Conservation (phyloP, 2,329 filamentous ascomycete genomes). For the Escovopsis sp. region DNA sequence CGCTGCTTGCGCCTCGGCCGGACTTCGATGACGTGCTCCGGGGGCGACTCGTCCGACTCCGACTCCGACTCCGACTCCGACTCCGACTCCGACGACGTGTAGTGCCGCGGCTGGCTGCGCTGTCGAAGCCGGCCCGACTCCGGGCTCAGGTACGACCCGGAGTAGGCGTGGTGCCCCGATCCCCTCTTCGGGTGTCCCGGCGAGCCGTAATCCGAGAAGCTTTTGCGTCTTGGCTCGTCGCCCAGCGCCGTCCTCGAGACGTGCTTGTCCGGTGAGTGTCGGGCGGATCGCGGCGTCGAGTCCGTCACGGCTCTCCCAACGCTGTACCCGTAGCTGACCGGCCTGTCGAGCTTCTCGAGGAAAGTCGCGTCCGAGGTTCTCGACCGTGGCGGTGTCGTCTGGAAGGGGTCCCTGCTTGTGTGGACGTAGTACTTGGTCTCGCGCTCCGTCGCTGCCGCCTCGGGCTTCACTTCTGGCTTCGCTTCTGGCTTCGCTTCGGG, state of each 20-base stretch:
- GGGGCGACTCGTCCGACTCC: conserved; percentile 23
- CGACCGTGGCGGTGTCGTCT: conserved; percentile 12
- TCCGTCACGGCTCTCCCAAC: conserved; percentile 10
- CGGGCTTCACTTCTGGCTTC: conserved; percentile 6
- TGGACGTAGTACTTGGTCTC: conserved; percentile 25
- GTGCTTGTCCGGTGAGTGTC: conserved; percentile 21
- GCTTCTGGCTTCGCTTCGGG: conserved; percentile 10
- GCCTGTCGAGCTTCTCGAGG: conserved; percentile 13
- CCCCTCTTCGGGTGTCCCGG: conserved; percentile 19
- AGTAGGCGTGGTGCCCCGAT: conserved; percentile 13
- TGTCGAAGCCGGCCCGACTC: conserved; percentile 22
- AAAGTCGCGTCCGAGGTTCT: conserved; percentile 19
- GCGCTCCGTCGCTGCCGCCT: conserved; percentile 13
- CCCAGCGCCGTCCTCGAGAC: conserved; percentile 22
- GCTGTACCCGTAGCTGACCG: too few relatives aligned
- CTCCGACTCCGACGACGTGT: conserved; percentile 13
- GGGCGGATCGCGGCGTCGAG: conserved; percentile 14
- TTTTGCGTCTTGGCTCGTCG: conserved; percentile 30
- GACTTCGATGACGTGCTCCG: conserved; percentile 7
- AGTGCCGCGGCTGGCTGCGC: conserved; percentile 34
- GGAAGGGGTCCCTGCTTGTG: conserved; percentile 16
- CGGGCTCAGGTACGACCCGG: conserved; percentile 21
- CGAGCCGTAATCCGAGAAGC: conserved; percentile 35
- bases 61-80: conserved; percentile 15
- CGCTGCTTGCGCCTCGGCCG: conserved; percentile 14